phyloP scores from a whole-genome alignment of 1,139 yeast species.

The Geotrichum siamense region DNA sequence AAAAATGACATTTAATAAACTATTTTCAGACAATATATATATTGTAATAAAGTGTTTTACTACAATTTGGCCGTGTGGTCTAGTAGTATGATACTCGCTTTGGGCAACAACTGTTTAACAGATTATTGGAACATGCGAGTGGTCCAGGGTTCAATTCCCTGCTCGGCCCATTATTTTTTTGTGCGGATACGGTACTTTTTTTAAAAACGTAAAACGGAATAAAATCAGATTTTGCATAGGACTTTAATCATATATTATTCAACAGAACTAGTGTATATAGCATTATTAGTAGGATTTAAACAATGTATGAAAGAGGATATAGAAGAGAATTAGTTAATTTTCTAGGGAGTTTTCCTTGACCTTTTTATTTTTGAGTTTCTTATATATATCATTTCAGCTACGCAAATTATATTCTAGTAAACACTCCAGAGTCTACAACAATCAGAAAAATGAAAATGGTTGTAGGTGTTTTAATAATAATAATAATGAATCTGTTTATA shows the following conservation, averaged over 20 bases:
- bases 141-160: slow-evolving; percentile 36
- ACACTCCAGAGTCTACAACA: no score
- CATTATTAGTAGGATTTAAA: not conserved
- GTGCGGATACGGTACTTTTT: not conserved
- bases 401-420: no score
- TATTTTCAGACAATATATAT: no score
- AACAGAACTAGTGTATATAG: not conserved
- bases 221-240: not conserved
- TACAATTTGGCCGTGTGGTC: slow-evolving; percentile 23
- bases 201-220: not conserved
- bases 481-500: no score
- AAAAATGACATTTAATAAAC: no score
- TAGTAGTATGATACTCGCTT: slow-evolving; percentile 24
- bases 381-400: no score
- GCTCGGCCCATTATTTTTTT: slow-evolving; percentile 29
- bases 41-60: no score
- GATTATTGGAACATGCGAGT: slow-evolving; percentile 25
- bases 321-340: not conserved
- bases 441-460: no score
- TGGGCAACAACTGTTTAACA: slow-evolving; percentile 15
- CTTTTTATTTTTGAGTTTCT: no score
- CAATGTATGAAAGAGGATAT: not conserved
- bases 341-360: not conserved
- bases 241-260: not conserved
- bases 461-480: no score